Conservation (phyloP, 352 stramenopile species). For the Thalassiosira ordinaria region DNA sequence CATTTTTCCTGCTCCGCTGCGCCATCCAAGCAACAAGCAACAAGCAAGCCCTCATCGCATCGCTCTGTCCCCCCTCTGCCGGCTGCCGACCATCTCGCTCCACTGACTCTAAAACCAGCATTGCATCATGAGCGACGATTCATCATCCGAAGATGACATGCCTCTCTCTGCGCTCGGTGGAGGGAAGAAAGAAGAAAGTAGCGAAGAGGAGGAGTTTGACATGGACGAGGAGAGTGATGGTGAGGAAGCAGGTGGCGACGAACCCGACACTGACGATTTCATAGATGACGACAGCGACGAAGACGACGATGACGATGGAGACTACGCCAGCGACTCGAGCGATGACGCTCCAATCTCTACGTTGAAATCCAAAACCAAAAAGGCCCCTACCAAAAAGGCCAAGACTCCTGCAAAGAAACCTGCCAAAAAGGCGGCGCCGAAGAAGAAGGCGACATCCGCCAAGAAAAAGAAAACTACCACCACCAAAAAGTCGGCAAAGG, state of each 20-base stretch:
- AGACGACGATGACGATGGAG: conserved; percentile 43
- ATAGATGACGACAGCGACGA: conserved; percentile 51
- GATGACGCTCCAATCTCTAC: conserved; percentile 75
- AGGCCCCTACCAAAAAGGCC: conserved; percentile 55
- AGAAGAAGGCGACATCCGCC: conserved; percentile 46
- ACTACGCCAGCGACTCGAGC: conserved; percentile 43
- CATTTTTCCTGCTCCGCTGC: too few relatives aligned
- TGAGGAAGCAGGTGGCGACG: conserved; percentile 49
- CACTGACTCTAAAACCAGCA: too few relatives aligned
- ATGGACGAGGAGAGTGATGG: conserved; percentile 54
- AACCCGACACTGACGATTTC: conserved; percentile 47
- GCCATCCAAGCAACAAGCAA: too few relatives aligned
- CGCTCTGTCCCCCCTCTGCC: not conserved
- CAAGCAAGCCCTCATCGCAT: conserved; percentile 17
- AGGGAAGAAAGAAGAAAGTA: conserved; percentile 23
- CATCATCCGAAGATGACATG: conserved; percentile 39
- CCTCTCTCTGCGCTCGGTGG: conserved; percentile 36
- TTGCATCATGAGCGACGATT: conserved; percentile 33
- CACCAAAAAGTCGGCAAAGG: conserved; percentile 19
- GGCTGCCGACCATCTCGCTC: not conserved
- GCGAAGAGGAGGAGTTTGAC: conserved; percentile 49
- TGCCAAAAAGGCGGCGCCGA: conserved; percentile 36
- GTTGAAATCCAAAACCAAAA: conserved; percentile 53
- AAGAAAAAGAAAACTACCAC: conserved; percentile 44
- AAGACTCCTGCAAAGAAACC: conserved; percentile 62